Base-by-base conservation (phyloP, 257 asterid genomes). In the Euphrasia confusa region DNA sequence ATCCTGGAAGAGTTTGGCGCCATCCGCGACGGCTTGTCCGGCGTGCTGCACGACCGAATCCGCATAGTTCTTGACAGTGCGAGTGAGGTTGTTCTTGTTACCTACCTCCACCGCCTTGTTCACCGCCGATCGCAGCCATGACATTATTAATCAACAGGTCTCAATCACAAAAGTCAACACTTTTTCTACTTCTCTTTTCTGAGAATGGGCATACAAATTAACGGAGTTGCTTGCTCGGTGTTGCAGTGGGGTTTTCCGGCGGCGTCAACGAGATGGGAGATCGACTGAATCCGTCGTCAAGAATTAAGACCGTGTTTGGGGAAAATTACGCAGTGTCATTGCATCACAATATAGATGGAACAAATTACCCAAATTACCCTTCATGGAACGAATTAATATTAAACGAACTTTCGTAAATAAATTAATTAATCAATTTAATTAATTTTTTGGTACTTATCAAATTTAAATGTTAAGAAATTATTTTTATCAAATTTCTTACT, bases 61-160 rank as follows among this genome's bases (percentile, higher is more conserved):
- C 10, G 97, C 95, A 54, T 86, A 92, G 79, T 79, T 88, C 70
- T 75, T 88, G 65, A 92, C 88, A 68, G 94, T 80, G 76, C 97
- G 96, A 6, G 97, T 86, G 68, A 92, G 85, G 77, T 87, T 89
- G 76, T 80, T 92, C 68, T 82, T 88, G 71, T 87, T 92, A 66
- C 97, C 97, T 60, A 89, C 95, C 88, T 92, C 94, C 80, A 89
- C 97, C 76, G 97, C 97, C 77, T 80, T 93, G 83, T 79, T 87
- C 81, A 93, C 86, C 74, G 97, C 96, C 76, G 96, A 86, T 80
- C 87, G 84, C 65, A 89, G 77, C 99, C 97, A 89, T 77, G 95
- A 84, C 99, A 92, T 92, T 81, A 18, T 58, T 17, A 40, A 26
- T 58, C 17, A 40, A 26, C 12, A 42, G 60, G 56, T 40, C 68